Evolutionary conservation across 1,139 yeast species (phyloP), one percentile per base, ranked within the genome.

Genomic region (Schizosaccharomyces versatilis): DNA sequence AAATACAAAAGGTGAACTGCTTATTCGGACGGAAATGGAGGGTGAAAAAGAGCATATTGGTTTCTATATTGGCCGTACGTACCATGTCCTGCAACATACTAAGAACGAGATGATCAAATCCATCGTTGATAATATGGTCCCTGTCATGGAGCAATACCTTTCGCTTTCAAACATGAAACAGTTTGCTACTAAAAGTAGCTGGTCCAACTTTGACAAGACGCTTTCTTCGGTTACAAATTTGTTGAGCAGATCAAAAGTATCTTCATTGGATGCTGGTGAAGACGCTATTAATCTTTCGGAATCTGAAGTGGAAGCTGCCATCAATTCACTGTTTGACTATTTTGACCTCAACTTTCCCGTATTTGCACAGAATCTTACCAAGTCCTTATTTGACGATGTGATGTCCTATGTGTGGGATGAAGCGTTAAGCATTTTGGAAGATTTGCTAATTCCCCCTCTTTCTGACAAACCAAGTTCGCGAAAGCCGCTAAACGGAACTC

Each of bases 391-490:
- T 36, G 66, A 76, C 58, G 76, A 77, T 61, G 84, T 84, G 0
- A 82, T 85, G 84, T 64, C 81, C 1, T 80, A 79, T 54, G 79
- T 88, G 0, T 85, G 95, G 95, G 71, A 72, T 44, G 78, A 77
- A 1, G 78, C 84, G 1, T 71, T 84, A 36, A 68, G 72, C 2
- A 71, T 79, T 38, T 80, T 86, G 2, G 94, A 84, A 63, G 72
- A 71, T 41, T 67, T 85, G 15, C 66, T 84, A n/a, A 66, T 85
- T 7, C 95, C 95, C 0, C 77, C 80, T 38, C 65, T 84, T 49
- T 76, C 81, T 1, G 75, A 76, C 58, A 80, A 80, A 1, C 75
- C 75, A 53, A 72, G 77, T 7, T 53, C 64, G 1, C 68, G 63
- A 58, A 73, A 75, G 52, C 77, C 78, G 24, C 67, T 84, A 55